Base-by-base conservation (phyloP, 2,329 filamentous ascomycete species). In the Ceratocystis lukuohia region DNA sequence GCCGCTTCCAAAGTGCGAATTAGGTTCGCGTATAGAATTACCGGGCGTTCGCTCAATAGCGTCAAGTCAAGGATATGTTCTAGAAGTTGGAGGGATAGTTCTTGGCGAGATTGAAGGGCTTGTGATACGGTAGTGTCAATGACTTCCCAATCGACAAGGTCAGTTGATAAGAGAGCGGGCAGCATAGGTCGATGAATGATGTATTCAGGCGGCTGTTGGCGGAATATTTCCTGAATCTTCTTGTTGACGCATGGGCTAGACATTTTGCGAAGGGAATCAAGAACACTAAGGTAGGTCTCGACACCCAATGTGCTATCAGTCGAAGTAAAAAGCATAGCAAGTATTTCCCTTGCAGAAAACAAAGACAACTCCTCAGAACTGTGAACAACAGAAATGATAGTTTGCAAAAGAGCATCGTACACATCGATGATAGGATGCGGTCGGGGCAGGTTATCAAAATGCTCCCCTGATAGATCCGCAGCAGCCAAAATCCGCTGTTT, bases 11-110 rank as follows among this genome's bases (percentile, higher is more conserved):
- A 80, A 67, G 90, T 95, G 69, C 85, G 83, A 5, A 90, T 86
- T 72, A 96, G 95, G 75, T 97, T 91, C 1, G 91, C 86, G 71
- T 91, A 88, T 61, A 96, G 78, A 0, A 88, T 88, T 48, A 88
- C 83, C 0, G 91, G 89, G 57, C 86, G 84, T 61, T 91, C 89
- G 70, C 84, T 89, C 62, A 96, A 82, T 7, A 96, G 78, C 0
- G 92, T 84, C 56, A 90, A 83, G 70, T 94, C 88, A 69, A 96
- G 80, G 56, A 96, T 79, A 56, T 86, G 85, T 64, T 87, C 85
- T n/a, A 97, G 80, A 73, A 96, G 88, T 66, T 91, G 85, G 2
- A 96, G 77, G 1, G 88, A 89, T 25, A 82, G 82, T 6, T 85
- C 81, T 69, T 91, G 89, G 67, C 85, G 85, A 66, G 87, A 81